Evolutionary conservation across 768 basidiomycete genomes (phyloP).

Genomic region (Lentinula boryana): DNA sequence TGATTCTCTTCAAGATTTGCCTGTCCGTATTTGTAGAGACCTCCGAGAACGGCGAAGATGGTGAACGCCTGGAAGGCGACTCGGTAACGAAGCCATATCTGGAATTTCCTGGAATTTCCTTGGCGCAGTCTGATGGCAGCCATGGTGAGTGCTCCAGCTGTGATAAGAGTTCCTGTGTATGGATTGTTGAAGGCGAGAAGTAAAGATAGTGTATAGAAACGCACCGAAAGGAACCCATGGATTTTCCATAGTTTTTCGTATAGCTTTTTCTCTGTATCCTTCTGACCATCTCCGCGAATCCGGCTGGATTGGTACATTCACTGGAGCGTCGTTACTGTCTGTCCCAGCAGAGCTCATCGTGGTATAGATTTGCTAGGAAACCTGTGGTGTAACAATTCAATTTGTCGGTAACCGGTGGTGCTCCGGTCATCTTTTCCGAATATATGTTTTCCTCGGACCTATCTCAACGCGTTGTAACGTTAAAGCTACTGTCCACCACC

Average conservation of each 20-base stretch:
- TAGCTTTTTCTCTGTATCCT: slow-evolving; percentile 50
- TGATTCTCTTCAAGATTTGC: slow-evolving; percentile 14
- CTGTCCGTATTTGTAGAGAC: slow-evolving; percentile 13
- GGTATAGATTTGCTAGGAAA: background rate
- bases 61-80: slow-evolving; percentile 55
- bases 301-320: background rate
- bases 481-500: too few species aligned
- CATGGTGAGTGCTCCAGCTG: slow-evolving; percentile 46
- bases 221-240: slow-evolving; percentile 74
- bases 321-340: background rate
- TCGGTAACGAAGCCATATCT: slow-evolving; percentile 55
- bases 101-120: slow-evolving; percentile 42
- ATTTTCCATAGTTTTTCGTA: slow-evolving; percentile 68
- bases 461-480: too few species aligned
- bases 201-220: slow-evolving; percentile 16
- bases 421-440: too few species aligned
- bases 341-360: slow-evolving; percentile 2
- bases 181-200: background rate
- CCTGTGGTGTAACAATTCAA: background rate
- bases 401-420: too few species aligned
- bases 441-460: too few species aligned
- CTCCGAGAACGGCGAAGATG: slow-evolving; percentile 40
- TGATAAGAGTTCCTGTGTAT: slow-evolving; percentile 36
- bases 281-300: slow-evolving; percentile 23
- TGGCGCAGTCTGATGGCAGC: slow-evolving; percentile 43